These are phyloP conservation scores for Leccinum pseudoinsigne DNA, from an alignment of 1,284 basidiomycete species.

Conservation along the genomic window DNA sequence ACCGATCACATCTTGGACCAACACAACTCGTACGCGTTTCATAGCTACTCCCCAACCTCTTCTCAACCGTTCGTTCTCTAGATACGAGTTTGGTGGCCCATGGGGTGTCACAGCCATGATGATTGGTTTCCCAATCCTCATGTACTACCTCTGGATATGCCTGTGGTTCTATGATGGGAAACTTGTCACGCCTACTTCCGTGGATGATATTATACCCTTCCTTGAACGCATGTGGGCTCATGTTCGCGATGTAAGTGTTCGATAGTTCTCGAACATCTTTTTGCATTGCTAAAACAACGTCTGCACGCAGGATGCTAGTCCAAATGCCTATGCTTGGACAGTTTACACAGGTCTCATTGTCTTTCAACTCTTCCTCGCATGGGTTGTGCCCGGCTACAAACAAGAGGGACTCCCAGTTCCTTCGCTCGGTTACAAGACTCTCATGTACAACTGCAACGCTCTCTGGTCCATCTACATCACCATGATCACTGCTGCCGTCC, in stretches of 20 bases:
- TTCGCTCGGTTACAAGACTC: conserved; percentile 87
- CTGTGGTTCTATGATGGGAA: conserved; percentile 95
- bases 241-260: conserved; percentile 63
- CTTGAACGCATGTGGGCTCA: conserved; percentile 83
- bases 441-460: conserved; percentile 98
- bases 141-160: conserved; percentile 99
- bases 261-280: not conserved
- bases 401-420: conserved; percentile 96
- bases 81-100: conserved; percentile 97
- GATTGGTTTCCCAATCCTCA: conserved; percentile 87
- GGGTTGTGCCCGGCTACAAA: conserved; percentile 88
- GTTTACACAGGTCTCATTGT: conserved; percentile 90
- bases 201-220: conserved; percentile 81
- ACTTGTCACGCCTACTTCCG: conserved; percentile 73
- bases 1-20: conserved; percentile 69
- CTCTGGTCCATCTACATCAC: conserved; percentile 87
- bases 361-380: conserved; percentile 90
- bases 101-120: conserved; percentile 93
- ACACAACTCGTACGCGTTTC: conserved; percentile 60
- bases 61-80: conserved; percentile 33
- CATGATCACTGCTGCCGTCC: conserved; percentile 70
- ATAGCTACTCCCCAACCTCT: not conserved
- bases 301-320: conserved; percentile 77
- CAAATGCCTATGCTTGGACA: conserved; percentile 85
- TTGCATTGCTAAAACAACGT: not conserved